A percentile compares a stretch with the other conserved stretches of the same genome.
These are phyloP conservation scores for Porodaedalea pini DNA, from an alignment of 1,284 basidiomycete species.

Conservation along the genomic window DNA sequence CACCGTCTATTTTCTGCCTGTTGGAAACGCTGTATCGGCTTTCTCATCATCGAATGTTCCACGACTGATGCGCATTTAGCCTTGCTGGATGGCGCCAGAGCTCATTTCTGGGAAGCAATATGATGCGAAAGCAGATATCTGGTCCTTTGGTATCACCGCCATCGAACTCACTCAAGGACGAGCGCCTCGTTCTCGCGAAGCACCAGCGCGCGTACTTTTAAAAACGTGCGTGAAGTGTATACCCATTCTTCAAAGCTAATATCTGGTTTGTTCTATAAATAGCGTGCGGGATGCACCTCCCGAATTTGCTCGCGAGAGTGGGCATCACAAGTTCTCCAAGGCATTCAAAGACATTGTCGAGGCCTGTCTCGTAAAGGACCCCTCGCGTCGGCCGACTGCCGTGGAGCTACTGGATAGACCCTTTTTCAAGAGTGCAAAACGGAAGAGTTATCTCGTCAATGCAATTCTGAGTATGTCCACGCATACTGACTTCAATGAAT, in stretches of 20 bases:
- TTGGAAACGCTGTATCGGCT: not conserved
- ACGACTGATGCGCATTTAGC: slow-evolving; percentile 39
- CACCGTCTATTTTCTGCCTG: slow-evolving; percentile 3
- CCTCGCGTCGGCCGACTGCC: slow-evolving; percentile 74
- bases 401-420: slow-evolving; percentile 72
- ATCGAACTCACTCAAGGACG: slow-evolving; percentile 81
- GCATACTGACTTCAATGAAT: slow-evolving; percentile 1
- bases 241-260: not conserved
- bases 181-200: slow-evolving; percentile 76
- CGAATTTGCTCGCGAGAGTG: slow-evolving; percentile 66
- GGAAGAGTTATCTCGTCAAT: slow-evolving; percentile 68
- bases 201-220: slow-evolving; percentile 70
- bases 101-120: slow-evolving; percentile 82
- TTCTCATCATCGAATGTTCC: not conserved
- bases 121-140: slow-evolving; percentile 84
- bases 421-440: slow-evolving; percentile 78
- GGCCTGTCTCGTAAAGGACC: slow-evolving; percentile 81
- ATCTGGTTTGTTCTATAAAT: slow-evolving; percentile 10
- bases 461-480: slow-evolving; percentile 60
- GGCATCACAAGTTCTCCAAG: slow-evolving; percentile 75
- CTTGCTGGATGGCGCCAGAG: slow-evolving; percentile 94
- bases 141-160: slow-evolving; percentile 90
- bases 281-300: slow-evolving; percentile 74
- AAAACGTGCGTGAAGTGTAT: slow-evolving; percentile 51
- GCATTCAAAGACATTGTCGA: slow-evolving; percentile 80